Conservation (phyloP, 129 eudicot species). For the Artemisia annua region DNA sequence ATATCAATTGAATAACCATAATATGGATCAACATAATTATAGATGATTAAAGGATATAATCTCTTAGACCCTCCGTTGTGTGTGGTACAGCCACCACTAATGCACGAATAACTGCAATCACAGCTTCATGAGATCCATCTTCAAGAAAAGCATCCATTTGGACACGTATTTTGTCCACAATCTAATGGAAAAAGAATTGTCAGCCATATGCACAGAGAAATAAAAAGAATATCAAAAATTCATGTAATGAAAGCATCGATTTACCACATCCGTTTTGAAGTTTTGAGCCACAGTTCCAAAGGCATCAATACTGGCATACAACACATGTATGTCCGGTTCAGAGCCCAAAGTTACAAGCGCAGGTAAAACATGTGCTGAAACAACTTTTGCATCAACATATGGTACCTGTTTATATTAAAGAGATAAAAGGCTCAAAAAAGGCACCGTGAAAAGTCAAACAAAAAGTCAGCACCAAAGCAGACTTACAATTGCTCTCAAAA, state of each 20-base stretch:
- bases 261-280: conserved; percentile 76
- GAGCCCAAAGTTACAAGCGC: conserved; percentile 97
- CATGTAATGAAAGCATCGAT: not conserved
- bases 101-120: conserved; percentile 83
- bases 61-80: conserved; percentile 82
- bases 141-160: conserved; percentile 99
- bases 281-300: conserved; percentile 98
- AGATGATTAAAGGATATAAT: conserved; percentile 68
- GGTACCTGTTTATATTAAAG: conserved; percentile 56
- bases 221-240: not conserved
- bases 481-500: conserved; percentile 80
- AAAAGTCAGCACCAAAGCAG: conserved; percentile 14
- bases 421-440: not conserved
- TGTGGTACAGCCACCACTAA: conserved; percentile 89
- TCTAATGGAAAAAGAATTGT: conserved; percentile 40
- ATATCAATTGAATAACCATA: not conserved
- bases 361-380: conserved; percentile 83
- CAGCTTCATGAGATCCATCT: conserved; percentile 97
- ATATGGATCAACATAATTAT: not conserved
- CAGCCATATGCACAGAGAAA: conserved; percentile 9
- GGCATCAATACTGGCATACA: conserved; percentile 93
- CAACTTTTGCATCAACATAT: conserved; percentile 82
- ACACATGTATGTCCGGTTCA: conserved; percentile 84
- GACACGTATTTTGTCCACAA: conserved; percentile 93
- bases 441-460: not conserved